Conservation (phyloP, 2,329 filamentous ascomycete genomes). For the Xylariales sp. region DNA sequence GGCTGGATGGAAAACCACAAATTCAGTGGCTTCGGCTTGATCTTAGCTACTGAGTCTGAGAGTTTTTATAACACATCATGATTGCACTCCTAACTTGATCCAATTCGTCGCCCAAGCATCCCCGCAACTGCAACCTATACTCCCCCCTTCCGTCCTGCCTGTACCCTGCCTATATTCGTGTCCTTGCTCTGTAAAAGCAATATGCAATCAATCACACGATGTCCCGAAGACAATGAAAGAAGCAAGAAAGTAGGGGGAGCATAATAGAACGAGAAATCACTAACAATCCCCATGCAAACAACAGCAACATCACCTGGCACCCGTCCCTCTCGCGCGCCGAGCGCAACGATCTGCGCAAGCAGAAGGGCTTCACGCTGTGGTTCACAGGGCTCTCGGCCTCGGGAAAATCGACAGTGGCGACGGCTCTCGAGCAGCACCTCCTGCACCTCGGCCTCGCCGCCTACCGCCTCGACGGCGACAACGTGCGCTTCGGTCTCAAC, state of each 20-base stretch:
- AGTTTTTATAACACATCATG: not conserved
- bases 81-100: not conserved
- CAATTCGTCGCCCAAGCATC: no score
- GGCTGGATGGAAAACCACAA: not conserved
- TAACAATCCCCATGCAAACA: constrained; percentile 12
- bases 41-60: not conserved
- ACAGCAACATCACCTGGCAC: constrained; percentile 92
- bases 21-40: not conserved
- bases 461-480: constrained; percentile 97
- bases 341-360: constrained; percentile 79
- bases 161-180: no score
- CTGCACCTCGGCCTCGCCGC: constrained; percentile 84
- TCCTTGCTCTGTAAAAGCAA: not conserved
- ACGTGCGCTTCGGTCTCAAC: constrained; percentile 97
- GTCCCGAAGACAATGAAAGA: not conserved
- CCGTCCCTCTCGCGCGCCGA: constrained; percentile 81
- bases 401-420: constrained; percentile 97
- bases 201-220: not conserved
- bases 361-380: constrained; percentile 96
- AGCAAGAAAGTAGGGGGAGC: not conserved
- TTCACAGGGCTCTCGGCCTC: constrained; percentile 96
- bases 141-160: not conserved
- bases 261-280: not conserved
- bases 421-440: constrained; percentile 95
- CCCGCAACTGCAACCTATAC: not conserved